These are phyloP conservation scores for Globisporangium spiculum DNA, from an alignment of 352 stramenopile genomes.

Conservation along the genomic window DNA sequence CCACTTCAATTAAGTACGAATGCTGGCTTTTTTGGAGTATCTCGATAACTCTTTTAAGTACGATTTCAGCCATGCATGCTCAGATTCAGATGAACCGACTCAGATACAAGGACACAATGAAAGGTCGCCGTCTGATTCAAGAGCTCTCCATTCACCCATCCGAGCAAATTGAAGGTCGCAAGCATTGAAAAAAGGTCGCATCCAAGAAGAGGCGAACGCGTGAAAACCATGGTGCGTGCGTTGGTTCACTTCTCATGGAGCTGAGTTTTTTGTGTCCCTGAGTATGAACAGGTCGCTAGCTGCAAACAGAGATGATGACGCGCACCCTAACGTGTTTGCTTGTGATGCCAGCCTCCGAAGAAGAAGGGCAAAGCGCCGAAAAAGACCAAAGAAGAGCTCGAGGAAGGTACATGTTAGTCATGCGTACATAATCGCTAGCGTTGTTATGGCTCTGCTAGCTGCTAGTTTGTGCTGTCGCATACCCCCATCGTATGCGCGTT, in stretches of 20 bases:
- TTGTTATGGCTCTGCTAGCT: background rate
- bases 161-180: background rate
- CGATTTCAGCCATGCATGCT: background rate
- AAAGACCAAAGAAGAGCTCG: conserved; percentile 80
- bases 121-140: conserved; percentile 4
- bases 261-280: too few species aligned
- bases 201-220: background rate
- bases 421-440: background rate
- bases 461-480: background rate
- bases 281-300: background rate
- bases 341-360: conserved; percentile 51
- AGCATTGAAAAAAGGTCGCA: background rate
- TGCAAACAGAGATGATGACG: background rate
- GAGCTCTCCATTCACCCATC: background rate
- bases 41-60: background rate
- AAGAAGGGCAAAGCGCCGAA: conserved; percentile 78
- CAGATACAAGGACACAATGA: background rate
- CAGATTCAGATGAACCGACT: background rate
- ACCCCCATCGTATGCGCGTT: background rate
- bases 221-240: background rate
- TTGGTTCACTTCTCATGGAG: too few species aligned
- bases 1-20: background rate
- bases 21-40: background rate
- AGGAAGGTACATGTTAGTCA: conserved; percentile 40
- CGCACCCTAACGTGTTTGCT: background rate